Evolutionary conservation across 176 grass and related monocot species (phyloP).

Genomic region (Alopecurus myosuroides): DNA sequence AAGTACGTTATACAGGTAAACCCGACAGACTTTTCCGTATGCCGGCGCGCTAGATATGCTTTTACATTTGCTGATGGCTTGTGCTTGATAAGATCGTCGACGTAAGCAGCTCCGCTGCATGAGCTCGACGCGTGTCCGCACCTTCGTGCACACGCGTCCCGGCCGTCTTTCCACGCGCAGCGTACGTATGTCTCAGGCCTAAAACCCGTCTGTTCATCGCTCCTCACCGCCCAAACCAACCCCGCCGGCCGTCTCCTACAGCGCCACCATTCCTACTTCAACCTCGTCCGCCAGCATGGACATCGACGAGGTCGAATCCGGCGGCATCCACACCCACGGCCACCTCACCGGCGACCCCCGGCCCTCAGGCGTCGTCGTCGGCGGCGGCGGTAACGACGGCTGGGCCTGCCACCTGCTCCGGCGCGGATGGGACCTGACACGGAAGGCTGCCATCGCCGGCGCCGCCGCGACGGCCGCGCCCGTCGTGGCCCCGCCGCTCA

Average conservation of each 20-base stretch:
- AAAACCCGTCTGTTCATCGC: not conserved
- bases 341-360: not conserved
- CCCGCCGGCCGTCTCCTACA: not conserved
- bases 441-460: conserved; percentile 25
- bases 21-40: no score
- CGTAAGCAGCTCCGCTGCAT: not conserved
- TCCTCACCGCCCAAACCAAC: not conserved
- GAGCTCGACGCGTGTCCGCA: not conserved
- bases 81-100: not conserved
- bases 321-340: not conserved
- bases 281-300: not conserved
- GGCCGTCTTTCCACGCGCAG: not conserved
- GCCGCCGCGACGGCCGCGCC: conserved; percentile 4
- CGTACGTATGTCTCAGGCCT: not conserved
- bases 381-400: not conserved
- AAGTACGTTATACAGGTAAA: no score
- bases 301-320: not conserved
- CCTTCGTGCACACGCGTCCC: not conserved
- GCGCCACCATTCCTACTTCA: not conserved
- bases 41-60: no score
- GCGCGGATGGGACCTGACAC: conserved; percentile 11
- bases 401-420: conserved; percentile 20
- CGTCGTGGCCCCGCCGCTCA: conserved; percentile 19
- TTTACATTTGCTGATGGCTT: no score
- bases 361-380: not conserved